A percentile compares a stretch with the other conserved stretches of the same genome.
These are phyloP conservation scores for Salix exigua DNA, from an alignment of 345 rosid genomes.

Conservation along the genomic window DNA sequence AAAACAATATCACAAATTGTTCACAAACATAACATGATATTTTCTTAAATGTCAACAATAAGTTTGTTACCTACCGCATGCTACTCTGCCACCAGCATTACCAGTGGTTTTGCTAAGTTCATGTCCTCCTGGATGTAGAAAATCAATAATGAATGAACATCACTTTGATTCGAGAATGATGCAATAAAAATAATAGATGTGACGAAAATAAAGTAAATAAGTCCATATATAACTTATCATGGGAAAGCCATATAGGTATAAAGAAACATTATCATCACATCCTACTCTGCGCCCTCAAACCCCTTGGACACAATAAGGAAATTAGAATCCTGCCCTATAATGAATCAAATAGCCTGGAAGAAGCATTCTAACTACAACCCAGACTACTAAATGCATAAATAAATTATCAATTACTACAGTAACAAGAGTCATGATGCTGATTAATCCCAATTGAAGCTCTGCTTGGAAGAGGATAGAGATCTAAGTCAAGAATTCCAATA, in stretches of 20 bases:
- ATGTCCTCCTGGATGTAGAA: conserved; percentile 67
- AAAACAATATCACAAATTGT: neutral
- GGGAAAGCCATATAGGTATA: neutral
- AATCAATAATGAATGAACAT: neutral
- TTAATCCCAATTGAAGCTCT: neutral
- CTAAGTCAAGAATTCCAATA: neutral
- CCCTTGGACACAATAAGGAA: neutral
- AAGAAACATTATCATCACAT: neutral
- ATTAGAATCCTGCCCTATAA: neutral
- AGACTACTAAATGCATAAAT: neutral
- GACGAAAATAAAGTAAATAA: neutral
- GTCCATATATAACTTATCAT: neutral
- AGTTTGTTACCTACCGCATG: conserved; percentile 53
- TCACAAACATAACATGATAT: neutral
- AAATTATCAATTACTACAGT: neutral
- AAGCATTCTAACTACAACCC: neutral
- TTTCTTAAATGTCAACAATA: neutral
- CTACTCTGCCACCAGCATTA: conserved; percentile 88
- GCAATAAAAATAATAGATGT: neutral
- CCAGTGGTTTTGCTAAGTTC: conserved; percentile 88
- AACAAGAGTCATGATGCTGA: neutral
- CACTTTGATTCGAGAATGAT: neutral
- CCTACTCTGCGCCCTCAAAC: neutral
- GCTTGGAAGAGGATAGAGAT: neutral
- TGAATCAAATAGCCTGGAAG: neutral